phyloP scores from a whole-genome alignment of 331 rosid species.

The Rhamnella rubrinervis region DNA sequence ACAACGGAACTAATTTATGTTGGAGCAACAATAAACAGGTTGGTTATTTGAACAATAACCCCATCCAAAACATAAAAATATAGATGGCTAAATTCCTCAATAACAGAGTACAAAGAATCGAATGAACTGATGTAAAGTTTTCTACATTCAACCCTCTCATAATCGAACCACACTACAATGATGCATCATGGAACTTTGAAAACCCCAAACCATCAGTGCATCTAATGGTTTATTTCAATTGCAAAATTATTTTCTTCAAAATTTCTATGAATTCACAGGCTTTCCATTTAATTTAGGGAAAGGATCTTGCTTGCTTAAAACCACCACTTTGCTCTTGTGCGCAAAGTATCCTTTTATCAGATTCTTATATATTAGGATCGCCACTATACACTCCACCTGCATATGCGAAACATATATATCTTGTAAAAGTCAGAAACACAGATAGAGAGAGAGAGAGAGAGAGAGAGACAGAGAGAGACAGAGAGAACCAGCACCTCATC shows the following conservation, averaged over 20 bases:
- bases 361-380: conserved; percentile 77
- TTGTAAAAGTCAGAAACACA: too few species aligned
- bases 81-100: too few species aligned
- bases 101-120: too few species aligned
- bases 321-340: conserved; percentile 95
- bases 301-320: conserved; percentile 94
- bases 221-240: not conserved
- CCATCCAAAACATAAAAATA: too few species aligned
- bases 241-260: too few species aligned
- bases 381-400: conserved; percentile 97
- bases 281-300: conserved; percentile 89
- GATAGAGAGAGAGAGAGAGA: not conserved
- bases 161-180: too few species aligned
- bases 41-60: too few species aligned
- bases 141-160: too few species aligned
- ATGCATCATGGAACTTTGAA: too few species aligned
- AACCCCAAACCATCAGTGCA: not conserved
- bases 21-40: too few species aligned
- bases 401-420: conserved; percentile 22
- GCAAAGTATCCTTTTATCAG: conserved; percentile 94
- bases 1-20: too few species aligned
- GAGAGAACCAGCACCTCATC: conserved; percentile 62
- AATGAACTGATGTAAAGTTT: too few species aligned
- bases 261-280: conserved; percentile 64
- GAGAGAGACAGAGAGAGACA: not conserved